These are phyloP conservation scores for Pilaira anomala DNA, from an alignment of 192 early-diverging fungal genomes.

Conservation along the genomic window DNA sequence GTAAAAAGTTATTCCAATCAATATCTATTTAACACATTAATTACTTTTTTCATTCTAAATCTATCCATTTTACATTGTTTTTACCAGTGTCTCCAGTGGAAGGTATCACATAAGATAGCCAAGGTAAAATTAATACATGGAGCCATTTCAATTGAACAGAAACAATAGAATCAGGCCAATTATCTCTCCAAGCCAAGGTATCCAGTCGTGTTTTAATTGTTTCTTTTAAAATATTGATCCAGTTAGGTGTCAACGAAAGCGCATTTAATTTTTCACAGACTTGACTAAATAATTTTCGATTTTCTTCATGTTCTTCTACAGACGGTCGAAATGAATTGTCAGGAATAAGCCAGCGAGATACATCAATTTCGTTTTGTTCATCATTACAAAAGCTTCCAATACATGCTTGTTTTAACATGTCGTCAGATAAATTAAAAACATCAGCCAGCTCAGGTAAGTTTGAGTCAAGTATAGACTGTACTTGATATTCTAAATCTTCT, in stretches of 20 bases:
- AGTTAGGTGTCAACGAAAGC: not conserved
- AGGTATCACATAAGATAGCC: conserved; percentile 14
- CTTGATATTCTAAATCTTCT: not conserved
- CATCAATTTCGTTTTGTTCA: not conserved
- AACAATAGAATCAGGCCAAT: not conserved
- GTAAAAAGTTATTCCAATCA: conserved; percentile 11
- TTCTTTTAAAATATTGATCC: conserved; percentile 1
- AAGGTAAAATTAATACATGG: conserved; percentile 14
- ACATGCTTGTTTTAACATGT: not conserved
- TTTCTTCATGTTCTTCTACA: no score
- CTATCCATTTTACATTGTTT: no score
- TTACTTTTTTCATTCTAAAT: no score
- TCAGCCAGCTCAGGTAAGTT: conserved; percentile 7
- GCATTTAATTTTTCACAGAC: conserved; percentile 4
- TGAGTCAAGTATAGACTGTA: not conserved
- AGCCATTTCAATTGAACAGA: conserved; percentile 6
- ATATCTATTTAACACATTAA: not conserved
- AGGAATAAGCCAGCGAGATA: not conserved
- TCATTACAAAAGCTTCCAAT: not conserved
- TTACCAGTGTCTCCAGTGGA: no score
- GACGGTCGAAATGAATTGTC: not conserved
- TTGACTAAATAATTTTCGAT: not conserved
- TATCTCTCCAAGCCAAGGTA: not conserved
- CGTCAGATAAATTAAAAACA: not conserved
- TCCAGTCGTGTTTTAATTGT: not conserved